Evolutionary conservation across 768 basidiomycete species (phyloP).

Genomic region (Sutorius australiensis): DNA sequence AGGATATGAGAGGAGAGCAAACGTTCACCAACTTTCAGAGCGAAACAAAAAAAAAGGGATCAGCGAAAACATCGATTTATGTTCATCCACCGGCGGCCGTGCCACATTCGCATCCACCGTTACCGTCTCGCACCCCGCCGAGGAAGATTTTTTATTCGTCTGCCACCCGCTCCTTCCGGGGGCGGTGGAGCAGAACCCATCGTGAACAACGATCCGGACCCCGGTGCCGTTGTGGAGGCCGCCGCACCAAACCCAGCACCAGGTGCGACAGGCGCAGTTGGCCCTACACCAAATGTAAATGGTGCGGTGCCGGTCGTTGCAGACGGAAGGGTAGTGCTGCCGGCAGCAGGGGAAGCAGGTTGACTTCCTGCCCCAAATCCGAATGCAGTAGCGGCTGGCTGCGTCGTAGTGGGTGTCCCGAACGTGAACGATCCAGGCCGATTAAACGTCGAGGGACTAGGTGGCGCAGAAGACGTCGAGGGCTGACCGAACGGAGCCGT

Average conservation of each 20-base stretch:
- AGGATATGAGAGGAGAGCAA: conserved; percentile 8
- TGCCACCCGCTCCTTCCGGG: conserved; percentile 32
- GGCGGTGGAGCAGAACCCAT: conserved; percentile 55
- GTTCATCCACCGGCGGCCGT: conserved; percentile 14
- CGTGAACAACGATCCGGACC: conserved; percentile 45
- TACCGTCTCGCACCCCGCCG: conserved; percentile 34
- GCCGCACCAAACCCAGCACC: conserved; percentile 39
- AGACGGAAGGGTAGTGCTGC: conserved; percentile 30
- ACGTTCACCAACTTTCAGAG: conserved; percentile 12
- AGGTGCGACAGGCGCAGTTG: conserved; percentile 34
- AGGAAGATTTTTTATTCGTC: conserved; percentile 56
- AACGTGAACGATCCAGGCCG: conserved; percentile 47
- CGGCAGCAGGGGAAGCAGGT: conserved; percentile 54
- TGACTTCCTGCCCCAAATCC: conserved; percentile 50
- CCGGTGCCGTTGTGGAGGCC: conserved; percentile 31
- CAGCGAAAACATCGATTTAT: conserved; percentile 3
- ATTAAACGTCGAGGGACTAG: conserved; percentile 56
- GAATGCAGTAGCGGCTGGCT: conserved; percentile 37
- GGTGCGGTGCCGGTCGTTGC: conserved; percentile 27
- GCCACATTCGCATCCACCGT: conserved; percentile 8
- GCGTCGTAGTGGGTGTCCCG: conserved; percentile 38
- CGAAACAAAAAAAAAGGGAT: conserved; percentile 1
- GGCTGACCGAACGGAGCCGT: conserved; percentile 42
- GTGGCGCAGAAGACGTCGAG: conserved; percentile 45
- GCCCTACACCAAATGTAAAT: conserved; percentile 38